A percentile compares a stretch with the other conserved stretches of the same genome.
Conservation (phyloP, 805 yeast species). For the Candida pini region DNA sequence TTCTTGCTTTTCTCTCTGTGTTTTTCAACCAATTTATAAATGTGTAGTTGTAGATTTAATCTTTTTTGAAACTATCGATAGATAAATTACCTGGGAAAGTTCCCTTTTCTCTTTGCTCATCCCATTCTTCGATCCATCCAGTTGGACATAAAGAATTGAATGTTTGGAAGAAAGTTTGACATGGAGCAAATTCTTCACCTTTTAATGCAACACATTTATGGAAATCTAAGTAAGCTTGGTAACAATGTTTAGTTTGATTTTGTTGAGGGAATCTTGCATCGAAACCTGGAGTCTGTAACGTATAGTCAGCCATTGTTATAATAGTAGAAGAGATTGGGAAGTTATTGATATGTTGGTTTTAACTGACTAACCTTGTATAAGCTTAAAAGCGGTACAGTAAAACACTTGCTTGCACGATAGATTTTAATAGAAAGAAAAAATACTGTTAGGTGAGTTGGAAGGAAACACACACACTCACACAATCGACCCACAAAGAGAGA, state of each 20-base stretch:
- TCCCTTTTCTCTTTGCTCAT: constrained; percentile 63
- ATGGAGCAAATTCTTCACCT: constrained; percentile 98
- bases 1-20: not conserved
- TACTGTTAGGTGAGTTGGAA: too few relatives aligned
- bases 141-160: constrained; percentile 81
- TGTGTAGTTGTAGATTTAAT: too few relatives aligned
- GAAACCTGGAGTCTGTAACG: constrained; percentile 64
- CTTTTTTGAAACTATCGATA: constrained; percentile 27
- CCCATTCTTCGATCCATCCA: constrained; percentile 85
- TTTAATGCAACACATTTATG: constrained; percentile 94
- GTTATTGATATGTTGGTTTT: too few relatives aligned
- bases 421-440: not conserved
- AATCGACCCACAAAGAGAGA: too few relatives aligned
- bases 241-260: constrained; percentile 98
- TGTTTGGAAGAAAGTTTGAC: constrained; percentile 90
- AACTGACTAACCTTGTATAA: too few relatives aligned
- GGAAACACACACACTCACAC: too few relatives aligned
- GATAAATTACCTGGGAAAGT: constrained; percentile 36
- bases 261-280: constrained; percentile 95
- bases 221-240: constrained; percentile 96
- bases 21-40: not conserved
- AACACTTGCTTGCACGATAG: too few relatives aligned
- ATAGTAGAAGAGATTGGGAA: not conserved
- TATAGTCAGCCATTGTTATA: constrained; percentile 34
- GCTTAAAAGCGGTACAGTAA: too few relatives aligned